Evolutionary conservation across 2,329 filamentous ascomycete genomes (phyloP).

Genomic region (Sporothrix pallida): DNA sequence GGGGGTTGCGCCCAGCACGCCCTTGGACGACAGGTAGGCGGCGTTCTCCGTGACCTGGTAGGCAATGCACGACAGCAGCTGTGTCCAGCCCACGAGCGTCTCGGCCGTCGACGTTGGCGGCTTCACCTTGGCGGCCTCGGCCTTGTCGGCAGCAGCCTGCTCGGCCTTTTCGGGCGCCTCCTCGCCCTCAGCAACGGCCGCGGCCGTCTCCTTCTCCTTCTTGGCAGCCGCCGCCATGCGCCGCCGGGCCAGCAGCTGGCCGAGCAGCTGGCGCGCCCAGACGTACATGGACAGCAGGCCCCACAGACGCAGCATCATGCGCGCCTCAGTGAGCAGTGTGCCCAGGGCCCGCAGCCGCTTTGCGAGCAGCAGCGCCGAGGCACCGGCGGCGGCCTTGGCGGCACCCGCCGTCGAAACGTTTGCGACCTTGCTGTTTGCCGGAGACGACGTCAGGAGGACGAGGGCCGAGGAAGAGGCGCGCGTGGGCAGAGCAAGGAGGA

Average conservation of each 20-base stretch:
- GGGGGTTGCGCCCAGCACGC: slow-evolving; percentile 65
- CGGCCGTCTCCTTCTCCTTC: slow-evolving; percentile 37
- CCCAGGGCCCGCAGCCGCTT: slow-evolving; percentile 65
- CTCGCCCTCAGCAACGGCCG: slow-evolving; percentile 42
- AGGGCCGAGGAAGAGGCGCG: slow-evolving; percentile 51
- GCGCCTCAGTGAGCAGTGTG: slow-evolving; percentile 69
- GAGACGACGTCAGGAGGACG: slow-evolving; percentile 43
- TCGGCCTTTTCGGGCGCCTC: slow-evolving; percentile 48
- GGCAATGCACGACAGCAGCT: slow-evolving; percentile 68
- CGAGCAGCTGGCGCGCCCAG: slow-evolving; percentile 62
- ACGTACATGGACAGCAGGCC: slow-evolving; percentile 75
- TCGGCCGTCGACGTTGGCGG: slow-evolving; percentile 51
- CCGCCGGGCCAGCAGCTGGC: slow-evolving; percentile 42
- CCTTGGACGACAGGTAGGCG: slow-evolving; percentile 76
- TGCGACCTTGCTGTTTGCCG: slow-evolving; percentile 19
- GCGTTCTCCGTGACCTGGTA: slow-evolving; percentile 86
- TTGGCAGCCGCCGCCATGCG: slow-evolving; percentile 49
- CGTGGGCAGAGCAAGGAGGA: slow-evolving; percentile 58
- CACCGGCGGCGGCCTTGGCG: slow-evolving; percentile 44
- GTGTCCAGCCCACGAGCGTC: slow-evolving; percentile 64
- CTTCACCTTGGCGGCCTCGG: slow-evolving; percentile 53
- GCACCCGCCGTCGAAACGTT: slow-evolving; percentile 32
- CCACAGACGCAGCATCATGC: slow-evolving; percentile 79
- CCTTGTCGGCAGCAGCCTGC: slow-evolving; percentile 43
- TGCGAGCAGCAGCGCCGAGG: slow-evolving; percentile 56